phyloP scores from a whole-genome alignment of 225 moss, liverwort and hornwort species.

The Sphagnum tenellum region DNA sequence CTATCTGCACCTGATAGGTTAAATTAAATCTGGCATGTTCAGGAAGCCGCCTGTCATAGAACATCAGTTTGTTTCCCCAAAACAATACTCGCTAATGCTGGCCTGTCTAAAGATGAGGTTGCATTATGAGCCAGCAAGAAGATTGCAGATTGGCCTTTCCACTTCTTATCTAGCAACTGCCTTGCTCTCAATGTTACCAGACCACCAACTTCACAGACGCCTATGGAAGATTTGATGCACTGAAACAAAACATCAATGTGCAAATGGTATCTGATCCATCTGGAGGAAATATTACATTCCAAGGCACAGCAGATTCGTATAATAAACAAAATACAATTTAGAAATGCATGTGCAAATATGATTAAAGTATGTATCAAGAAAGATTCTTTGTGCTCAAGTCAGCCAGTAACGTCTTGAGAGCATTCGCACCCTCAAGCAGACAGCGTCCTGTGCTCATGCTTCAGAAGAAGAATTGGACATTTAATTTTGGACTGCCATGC shows the following conservation, averaged over 20 bases:
- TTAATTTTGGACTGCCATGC: conserved; percentile 12
- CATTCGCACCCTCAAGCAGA: conserved; percentile 45
- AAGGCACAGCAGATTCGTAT: no score
- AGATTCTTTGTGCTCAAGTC: no score
- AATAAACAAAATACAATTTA: no score
- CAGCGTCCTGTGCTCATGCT: conserved; percentile 23
- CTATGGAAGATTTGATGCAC: conserved; percentile 33
- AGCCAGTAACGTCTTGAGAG: no score
- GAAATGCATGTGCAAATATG: no score
- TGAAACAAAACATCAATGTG: conserved; percentile 8
- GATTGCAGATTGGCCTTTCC: conserved; percentile 18
- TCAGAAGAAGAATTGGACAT: conserved; percentile 73
- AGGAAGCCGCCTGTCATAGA: neutral
- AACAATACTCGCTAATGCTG: conserved; percentile 39
- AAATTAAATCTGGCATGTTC: no score
- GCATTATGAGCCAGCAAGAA: conserved; percentile 42
- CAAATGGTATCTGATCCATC: no score
- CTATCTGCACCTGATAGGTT: no score
- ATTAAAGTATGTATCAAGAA: no score
- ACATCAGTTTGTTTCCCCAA: conserved; percentile 15
- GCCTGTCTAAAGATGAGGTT: conserved; percentile 40
- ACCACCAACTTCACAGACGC: conserved; percentile 34
- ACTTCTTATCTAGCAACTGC: conserved; percentile 28
- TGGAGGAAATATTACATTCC: no score
- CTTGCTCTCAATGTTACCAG: conserved; percentile 29